These are phyloP conservation scores for Candida ovalis DNA, from an alignment of 805 yeast species.

Conservation along the genomic window DNA sequence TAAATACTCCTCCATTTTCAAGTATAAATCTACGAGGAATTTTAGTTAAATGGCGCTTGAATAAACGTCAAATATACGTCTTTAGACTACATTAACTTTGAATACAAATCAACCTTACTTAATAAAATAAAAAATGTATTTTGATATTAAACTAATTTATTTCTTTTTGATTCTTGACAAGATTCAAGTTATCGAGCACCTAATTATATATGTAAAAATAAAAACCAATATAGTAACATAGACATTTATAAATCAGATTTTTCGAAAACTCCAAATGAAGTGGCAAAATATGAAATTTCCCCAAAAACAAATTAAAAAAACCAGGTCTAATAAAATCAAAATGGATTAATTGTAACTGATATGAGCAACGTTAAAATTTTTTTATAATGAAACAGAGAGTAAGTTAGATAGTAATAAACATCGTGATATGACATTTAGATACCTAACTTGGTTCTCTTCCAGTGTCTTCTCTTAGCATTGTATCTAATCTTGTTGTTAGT, in stretches of 20 bases:
- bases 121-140: neutral
- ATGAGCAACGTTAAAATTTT: neutral
- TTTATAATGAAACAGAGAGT: neutral
- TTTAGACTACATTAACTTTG: too few relatives aligned
- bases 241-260: neutral
- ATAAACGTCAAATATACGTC: too few relatives aligned
- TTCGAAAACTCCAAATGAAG: neutral
- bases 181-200: neutral
- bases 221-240: neutral
- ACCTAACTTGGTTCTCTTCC: conserved; percentile 99
- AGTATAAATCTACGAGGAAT: too few relatives aligned
- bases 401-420: conserved; percentile 1
- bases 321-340: neutral
- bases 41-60: too few relatives aligned
- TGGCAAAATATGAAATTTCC: neutral
- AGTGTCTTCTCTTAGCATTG: conserved; percentile 99
- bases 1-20: too few relatives aligned
- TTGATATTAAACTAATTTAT: neutral
- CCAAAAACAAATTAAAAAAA: neutral
- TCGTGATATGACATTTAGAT: conserved; percentile 52
- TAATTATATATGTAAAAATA: neutral
- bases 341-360: neutral
- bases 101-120: too few relatives aligned
- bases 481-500: conserved; percentile 96
- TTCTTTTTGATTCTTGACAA: neutral